Evolutionary conservation across 2,329 filamentous ascomycete species (phyloP).

Genomic region (Colletotrichum scovillei): DNA sequence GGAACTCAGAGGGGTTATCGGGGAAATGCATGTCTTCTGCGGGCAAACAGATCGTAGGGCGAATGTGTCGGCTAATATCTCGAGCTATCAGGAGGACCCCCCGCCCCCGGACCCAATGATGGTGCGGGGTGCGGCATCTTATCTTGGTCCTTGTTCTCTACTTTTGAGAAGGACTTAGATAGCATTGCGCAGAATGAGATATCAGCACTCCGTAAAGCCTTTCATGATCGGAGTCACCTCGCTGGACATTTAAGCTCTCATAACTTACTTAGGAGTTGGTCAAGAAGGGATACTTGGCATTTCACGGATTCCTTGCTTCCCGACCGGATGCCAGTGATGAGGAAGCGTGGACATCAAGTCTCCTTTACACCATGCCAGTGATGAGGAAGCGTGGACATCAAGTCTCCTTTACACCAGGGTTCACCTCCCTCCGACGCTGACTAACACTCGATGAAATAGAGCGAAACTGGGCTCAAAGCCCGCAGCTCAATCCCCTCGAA

Average conservation of each 20-base stretch:
- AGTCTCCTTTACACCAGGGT: background rate
- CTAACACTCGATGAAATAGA: background rate
- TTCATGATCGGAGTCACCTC: background rate
- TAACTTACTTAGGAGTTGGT: too few species aligned
- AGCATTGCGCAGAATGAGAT: background rate
- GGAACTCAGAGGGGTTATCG: background rate
- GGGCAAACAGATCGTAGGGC: background rate
- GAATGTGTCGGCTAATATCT: background rate
- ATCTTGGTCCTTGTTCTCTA: background rate
- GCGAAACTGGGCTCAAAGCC: background rate
- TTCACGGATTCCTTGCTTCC: background rate
- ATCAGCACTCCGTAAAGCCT: background rate
- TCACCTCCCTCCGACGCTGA: background rate
- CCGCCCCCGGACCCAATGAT: background rate
- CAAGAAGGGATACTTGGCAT: too few species aligned
- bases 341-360: too few species aligned
- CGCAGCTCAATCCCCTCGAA: too few species aligned
- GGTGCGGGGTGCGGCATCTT: constrained; percentile 16
- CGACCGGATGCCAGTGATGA: too few species aligned
- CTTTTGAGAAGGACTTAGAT: background rate
- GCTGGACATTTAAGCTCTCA: background rate
- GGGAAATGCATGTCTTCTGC: background rate
- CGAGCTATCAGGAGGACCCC: background rate
- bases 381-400: too few species aligned
- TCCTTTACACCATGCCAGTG: background rate